phyloP scores from a whole-genome alignment of 73 alveolate genomes.

The Strombidium stylifer region DNA sequence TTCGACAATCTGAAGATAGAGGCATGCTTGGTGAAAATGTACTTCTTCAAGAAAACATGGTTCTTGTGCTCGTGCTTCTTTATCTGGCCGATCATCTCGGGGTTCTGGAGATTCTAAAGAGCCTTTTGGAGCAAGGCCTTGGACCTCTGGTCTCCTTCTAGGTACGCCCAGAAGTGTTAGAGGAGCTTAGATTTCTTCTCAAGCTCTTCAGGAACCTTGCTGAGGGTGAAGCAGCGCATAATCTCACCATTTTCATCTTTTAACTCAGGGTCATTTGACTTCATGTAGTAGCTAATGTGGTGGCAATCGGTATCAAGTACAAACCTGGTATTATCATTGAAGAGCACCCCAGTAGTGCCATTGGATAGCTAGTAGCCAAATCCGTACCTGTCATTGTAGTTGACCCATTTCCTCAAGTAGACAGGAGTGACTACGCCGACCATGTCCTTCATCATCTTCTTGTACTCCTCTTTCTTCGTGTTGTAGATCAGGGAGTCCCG shows the following conservation, averaged over 20 bases:
- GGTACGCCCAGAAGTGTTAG: constrained; percentile 88
- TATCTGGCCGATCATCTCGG: constrained; percentile 3
- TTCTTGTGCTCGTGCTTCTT: constrained; percentile 70
- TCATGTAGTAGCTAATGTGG: constrained; percentile 78
- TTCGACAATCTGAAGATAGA: constrained; percentile 95
- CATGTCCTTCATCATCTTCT: too few species aligned
- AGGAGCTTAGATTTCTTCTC: constrained; percentile 92
- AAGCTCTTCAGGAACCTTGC: constrained; percentile 88
- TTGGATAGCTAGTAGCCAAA: constrained; percentile 88
- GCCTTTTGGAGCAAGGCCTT: too few species aligned
- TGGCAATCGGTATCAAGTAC: constrained; percentile 84
- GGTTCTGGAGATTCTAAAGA: too few species aligned
- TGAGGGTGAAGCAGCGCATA: constrained; percentile 53
- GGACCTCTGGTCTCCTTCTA: constrained; percentile 69
- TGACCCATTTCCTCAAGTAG: constrained; percentile 91
- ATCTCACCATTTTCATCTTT: too few species aligned
- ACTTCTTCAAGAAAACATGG: constrained; percentile 89
- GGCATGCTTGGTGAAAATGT: constrained; percentile 98
- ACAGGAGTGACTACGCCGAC: too few species aligned
- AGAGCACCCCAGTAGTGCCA: constrained; percentile 89
- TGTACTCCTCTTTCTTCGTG: too few species aligned
- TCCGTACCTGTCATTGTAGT: constrained; percentile 91
- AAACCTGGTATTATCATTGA: constrained; percentile 85
- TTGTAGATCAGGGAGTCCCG: too few species aligned
- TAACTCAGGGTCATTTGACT: constrained; percentile 66